These are phyloP conservation scores for Fraxinus velutina DNA, from an alignment of 305 asterid genomes.

Conservation along the genomic window DNA sequence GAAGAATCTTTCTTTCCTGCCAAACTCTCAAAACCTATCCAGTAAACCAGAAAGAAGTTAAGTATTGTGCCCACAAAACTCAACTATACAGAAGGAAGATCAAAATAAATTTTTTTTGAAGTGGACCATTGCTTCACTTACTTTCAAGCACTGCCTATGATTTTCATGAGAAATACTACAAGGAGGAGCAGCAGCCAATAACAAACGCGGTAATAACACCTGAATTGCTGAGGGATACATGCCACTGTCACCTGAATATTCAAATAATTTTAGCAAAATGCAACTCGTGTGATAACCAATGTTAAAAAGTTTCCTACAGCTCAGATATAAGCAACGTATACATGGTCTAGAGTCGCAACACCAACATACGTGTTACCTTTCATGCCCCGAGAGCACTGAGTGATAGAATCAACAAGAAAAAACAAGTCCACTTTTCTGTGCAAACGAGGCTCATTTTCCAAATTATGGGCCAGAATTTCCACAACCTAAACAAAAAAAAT, in stretches of 20 bases:
- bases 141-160: slow-evolving; percentile 88
- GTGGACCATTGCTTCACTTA: slow-evolving; percentile 31
- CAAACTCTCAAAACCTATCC: slow-evolving; percentile 86
- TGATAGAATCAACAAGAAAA: slow-evolving; percentile 88
- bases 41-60: slow-evolving; percentile 20
- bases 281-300: neutral
- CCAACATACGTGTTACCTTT: slow-evolving; percentile 49
- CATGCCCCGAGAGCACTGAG: slow-evolving; percentile 69
- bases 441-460: slow-evolving; percentile 66
- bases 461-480: slow-evolving; percentile 56
- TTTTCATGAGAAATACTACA: slow-evolving; percentile 71
- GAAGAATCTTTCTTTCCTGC: slow-evolving; percentile 83
- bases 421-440: slow-evolving; percentile 81
- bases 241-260: slow-evolving; percentile 69
- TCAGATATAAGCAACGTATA: neutral
- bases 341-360: neutral
- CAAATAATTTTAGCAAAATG: slow-evolving; percentile 24
- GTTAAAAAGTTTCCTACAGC: neutral
- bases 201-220: slow-evolving; percentile 64
- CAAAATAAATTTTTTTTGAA: neutral
- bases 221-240: slow-evolving; percentile 78
- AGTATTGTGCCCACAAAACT: slow-evolving; percentile 3
- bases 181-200: slow-evolving; percentile 90
- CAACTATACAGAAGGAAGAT: neutral
- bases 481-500: slow-evolving; percentile 55